Evolutionary conservation across 208 protist genomes (phyloP).

Genomic region (Acanthamoeba culbertsoni): DNA sequence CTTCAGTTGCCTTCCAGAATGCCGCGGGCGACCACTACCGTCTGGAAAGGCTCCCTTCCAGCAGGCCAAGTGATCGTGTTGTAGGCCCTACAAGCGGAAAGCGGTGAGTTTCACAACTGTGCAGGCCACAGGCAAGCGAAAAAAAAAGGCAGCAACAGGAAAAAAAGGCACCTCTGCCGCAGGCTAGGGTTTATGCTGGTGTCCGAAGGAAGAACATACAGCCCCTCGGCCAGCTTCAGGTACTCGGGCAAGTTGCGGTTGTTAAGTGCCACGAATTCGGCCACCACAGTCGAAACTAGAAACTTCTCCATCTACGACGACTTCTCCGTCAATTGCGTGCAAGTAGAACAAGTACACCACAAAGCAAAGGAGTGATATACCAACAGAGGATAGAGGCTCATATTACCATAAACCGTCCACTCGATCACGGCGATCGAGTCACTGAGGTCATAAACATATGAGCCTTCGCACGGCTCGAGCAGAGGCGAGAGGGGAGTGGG

Average conservation of each 20-base stretch:
- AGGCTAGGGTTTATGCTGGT: conserved; percentile 10
- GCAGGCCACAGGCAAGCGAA: too few relatives aligned
- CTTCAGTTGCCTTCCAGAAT: conserved; percentile 25
- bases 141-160: neutral
- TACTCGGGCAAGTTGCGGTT: conserved; percentile 45
- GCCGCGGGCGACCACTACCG: neutral
- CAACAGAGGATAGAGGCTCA: conserved; percentile 54
- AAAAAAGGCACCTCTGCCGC: neutral
- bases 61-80: conserved; percentile 49
- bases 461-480: neutral
- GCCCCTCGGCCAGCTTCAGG: neutral
- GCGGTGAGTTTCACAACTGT: too few relatives aligned
- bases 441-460: neutral
- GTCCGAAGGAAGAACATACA: neutral
- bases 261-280: neutral
- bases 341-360: neutral
- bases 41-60: conserved; percentile 44
- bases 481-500: neutral
- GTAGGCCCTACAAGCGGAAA: neutral
- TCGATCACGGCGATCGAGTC: conserved; percentile 60
- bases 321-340: neutral
- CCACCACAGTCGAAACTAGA: neutral
- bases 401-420: conserved; percentile 37
- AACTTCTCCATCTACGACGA: conserved; percentile 46
- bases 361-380: neutral